phyloP scores from a whole-genome alignment of 192 early-diverging fungal species.

The Coemansia sp. region DNA sequence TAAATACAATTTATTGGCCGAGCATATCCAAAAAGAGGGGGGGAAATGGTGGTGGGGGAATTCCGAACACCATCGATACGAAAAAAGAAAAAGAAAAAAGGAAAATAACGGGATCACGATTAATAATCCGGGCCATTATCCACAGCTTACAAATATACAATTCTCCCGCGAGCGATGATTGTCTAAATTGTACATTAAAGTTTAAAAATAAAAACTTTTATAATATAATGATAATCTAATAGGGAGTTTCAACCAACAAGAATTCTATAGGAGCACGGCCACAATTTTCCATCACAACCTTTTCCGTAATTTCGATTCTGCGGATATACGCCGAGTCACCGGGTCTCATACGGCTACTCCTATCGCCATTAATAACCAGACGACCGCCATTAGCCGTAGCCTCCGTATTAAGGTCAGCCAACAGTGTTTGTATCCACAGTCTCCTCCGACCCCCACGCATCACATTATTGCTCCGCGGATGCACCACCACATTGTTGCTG shows the following conservation, averaged over 20 bases:
- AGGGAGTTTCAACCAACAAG: conserved; percentile 44
- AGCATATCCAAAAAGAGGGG: too few species aligned
- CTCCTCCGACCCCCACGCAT: conserved; percentile 22
- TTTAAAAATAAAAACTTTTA: neutral
- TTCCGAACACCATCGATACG: neutral
- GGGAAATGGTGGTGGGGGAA: too few species aligned
- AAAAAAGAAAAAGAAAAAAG: neutral
- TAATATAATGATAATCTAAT: conserved; percentile 12
- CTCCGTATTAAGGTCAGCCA: conserved; percentile 28
- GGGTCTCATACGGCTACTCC: conserved; percentile 30
- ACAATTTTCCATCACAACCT: conserved; percentile 35
- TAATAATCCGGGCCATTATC: too few species aligned
- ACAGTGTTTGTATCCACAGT: conserved; percentile 45
- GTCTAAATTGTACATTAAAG: too few species aligned
- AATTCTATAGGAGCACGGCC: conserved; percentile 47
- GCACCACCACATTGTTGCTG: neutral
- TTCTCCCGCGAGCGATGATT: too few species aligned
- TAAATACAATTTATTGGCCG: too few species aligned
- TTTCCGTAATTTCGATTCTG: conserved; percentile 23
- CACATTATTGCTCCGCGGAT: conserved; percentile 4
- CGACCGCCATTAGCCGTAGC: conserved; percentile 31
- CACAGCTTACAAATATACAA: too few species aligned
- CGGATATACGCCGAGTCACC: conserved; percentile 51
- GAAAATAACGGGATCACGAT: too few species aligned
- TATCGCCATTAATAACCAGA: conserved; percentile 42